A percentile compares a stretch with the other conserved stretches of the same genome.
Evolutionary conservation across 139 green algal species (phyloP).

Genomic region (Chlorokybus atmophyticus): DNA sequence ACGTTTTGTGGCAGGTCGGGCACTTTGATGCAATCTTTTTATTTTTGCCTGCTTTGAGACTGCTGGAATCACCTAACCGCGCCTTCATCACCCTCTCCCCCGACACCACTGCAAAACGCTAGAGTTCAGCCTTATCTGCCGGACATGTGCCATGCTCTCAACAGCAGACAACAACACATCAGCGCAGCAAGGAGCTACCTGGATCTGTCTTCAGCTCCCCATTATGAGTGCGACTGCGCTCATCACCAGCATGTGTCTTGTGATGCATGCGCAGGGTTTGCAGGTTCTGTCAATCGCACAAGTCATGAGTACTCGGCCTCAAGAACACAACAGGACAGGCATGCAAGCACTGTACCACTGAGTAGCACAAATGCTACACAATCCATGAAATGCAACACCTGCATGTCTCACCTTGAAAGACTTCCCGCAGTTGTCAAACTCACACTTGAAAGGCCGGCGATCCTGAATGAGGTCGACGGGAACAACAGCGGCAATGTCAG

Average conservation of each 20-base stretch:
- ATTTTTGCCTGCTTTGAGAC: conserved; percentile 19
- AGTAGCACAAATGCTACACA: no score
- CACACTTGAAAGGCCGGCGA: conserved; percentile 15
- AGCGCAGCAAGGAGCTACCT: no score
- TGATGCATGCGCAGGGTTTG: conserved; percentile 29
- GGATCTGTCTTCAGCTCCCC: background rate
- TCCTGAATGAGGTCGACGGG: conserved; percentile 3
- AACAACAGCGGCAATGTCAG: no score
- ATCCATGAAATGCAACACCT: no score
- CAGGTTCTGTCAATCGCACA: no score
- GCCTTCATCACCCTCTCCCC: no score
- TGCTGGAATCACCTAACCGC: no score
- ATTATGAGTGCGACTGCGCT: background rate
- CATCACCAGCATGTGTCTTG: conserved; percentile 17
- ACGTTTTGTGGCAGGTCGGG: conserved; percentile 19
- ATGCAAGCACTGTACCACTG: no score
- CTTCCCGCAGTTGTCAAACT: conserved; percentile 12
- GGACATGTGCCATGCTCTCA: background rate
- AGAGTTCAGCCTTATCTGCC: background rate
- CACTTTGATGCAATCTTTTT: conserved; percentile 29
- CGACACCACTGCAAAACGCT: background rate
- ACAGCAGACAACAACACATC: no score
- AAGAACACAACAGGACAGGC: no score
- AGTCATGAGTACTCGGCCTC: no score
- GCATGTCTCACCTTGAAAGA: no score